Percentiles rank a stretch among this genome's conserved stretches.
phyloP scores from a whole-genome alignment of 345 rosid species.

The Brassica juncea region DNA sequence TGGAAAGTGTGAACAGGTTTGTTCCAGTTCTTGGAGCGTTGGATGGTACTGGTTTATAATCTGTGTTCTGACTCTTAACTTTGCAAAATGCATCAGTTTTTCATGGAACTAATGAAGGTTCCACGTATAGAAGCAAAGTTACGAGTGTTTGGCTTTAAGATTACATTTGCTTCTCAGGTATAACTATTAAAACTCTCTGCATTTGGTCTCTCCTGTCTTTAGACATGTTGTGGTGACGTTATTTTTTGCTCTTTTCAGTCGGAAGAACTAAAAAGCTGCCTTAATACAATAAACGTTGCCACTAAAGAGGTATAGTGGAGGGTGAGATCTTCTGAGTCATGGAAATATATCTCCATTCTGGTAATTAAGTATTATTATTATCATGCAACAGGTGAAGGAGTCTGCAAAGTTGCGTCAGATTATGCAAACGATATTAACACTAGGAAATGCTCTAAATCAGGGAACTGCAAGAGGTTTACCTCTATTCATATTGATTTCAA shows the following conservation, averaged over 20 bases:
- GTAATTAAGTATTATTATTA: slow-evolving; percentile 21
- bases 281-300: slow-evolving; percentile 69
- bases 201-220: slow-evolving; percentile 5
- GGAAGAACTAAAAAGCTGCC: slow-evolving; percentile 71
- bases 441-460: slow-evolving; percentile 98
- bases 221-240: slow-evolving; percentile 12
- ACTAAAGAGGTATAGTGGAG: slow-evolving; percentile 68
- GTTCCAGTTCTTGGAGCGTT: slow-evolving; percentile 30
- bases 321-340: neutral
- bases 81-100: slow-evolving; percentile 61
- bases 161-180: slow-evolving; percentile 90
- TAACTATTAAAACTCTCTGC: slow-evolving; percentile 18
- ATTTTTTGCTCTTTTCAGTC: slow-evolving; percentile 50
- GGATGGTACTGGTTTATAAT: slow-evolving; percentile 21
- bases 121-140: slow-evolving; percentile 95
- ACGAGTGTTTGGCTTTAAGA: slow-evolving; percentile 91
- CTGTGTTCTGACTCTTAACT: slow-evolving; percentile 34
- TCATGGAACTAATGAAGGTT: slow-evolving; percentile 91
- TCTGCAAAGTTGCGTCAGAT: slow-evolving; percentile 89
- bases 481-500: slow-evolving; percentile 6
- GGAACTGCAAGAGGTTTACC: slow-evolving; percentile 91
- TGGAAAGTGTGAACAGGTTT: slow-evolving; percentile 98
- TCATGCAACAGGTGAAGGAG: slow-evolving; percentile 73
- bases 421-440: slow-evolving; percentile 95
- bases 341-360: slow-evolving; percentile 24